A percentile compares a stretch with the other conserved stretches of the same genome.
Evolutionary conservation across 75 land plant species (phyloP).

Genomic region (Sequoiadendron giganteum): DNA sequence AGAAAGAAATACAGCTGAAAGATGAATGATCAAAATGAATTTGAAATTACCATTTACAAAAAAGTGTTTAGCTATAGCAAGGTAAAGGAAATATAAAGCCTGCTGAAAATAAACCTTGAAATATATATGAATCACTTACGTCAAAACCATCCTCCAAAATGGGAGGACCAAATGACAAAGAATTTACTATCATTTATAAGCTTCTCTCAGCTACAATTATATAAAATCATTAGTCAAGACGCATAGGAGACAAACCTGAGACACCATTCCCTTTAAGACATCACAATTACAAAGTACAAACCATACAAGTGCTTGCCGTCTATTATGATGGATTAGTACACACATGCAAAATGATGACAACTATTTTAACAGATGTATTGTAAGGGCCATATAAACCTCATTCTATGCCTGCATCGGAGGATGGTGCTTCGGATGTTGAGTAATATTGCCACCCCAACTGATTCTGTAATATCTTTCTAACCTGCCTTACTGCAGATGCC

Average conservation of each 20-base stretch:
- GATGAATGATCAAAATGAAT: background rate
- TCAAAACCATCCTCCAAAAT: slow-evolving; percentile 6
- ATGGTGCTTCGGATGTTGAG: background rate
- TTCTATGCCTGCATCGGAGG: background rate
- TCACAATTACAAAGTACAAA: background rate
- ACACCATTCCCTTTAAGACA: background rate
- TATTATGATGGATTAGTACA: background rate
- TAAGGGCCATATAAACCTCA: background rate
- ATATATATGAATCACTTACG: background rate
- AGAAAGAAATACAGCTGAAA: background rate
- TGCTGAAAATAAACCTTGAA: background rate
- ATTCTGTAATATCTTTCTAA: background rate
- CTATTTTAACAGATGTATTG: slow-evolving; percentile 2
- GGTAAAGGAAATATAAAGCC: background rate
- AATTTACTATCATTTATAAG: background rate
- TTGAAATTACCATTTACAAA: background rate
- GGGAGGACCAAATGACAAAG: slow-evolving; percentile 3
- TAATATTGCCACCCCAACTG: background rate
- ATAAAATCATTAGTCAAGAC: background rate
- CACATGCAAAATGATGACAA: background rate
- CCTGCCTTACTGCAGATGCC: background rate
- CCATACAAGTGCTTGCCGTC: slow-evolving; percentile 1
- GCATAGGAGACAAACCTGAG: background rate
- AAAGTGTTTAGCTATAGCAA: background rate
- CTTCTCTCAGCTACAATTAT: slow-evolving; percentile 1